Evolutionary conservation across 345 rosid genomes (phyloP), one percentile per base, ranked within the genome.

Genomic region (Leavenworthia alabamica): DNA sequence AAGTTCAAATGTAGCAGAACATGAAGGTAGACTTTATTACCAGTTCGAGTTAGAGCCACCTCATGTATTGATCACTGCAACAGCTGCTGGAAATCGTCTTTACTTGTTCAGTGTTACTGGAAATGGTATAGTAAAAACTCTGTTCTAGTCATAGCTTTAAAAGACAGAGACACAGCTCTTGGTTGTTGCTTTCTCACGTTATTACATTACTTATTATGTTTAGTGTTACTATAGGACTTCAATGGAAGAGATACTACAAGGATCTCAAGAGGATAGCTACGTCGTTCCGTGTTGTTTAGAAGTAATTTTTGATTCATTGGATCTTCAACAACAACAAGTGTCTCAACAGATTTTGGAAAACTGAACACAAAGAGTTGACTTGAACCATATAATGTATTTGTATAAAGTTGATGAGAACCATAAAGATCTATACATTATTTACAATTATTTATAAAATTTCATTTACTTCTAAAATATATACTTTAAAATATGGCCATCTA

Each of bases 61-160:
- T 41, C 95, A 91, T 70, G 85, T 50, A 12, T 79, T 91, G 57
- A 88, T 91, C 65, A 91, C 92, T 0, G 98, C 98, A 74, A 88
- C 98, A 29, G 98, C 96, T 22, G 96, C 96, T 0, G 98, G 98
- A 32, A 91, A 88, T 71, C 95, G 98, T 7, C 78, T 91, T 47
- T 91, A 88, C 79, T 68, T 91, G 74, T 91, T 91, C 61, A 75
- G 50, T 51, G 82, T 91, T 46, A 88, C 85, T 0, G 95, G 83
- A 67, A 91, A 40, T 43, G 96, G 98, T 91, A 50, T 28, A 61
- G 20, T 8, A 20, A 40, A 16, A 20, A 2, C 3, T 33, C 19
- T 53, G 7, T 40, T 46, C 14, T 8, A 13, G 9, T 20, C 23
- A 22, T 2, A 55, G 37, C 24, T 40, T 52, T 31, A 36, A 6